Evolutionary conservation across 169 alveolate genomes (phyloP), one percentile per base, ranked within the genome.

Genomic region (Perkinsus olseni): DNA sequence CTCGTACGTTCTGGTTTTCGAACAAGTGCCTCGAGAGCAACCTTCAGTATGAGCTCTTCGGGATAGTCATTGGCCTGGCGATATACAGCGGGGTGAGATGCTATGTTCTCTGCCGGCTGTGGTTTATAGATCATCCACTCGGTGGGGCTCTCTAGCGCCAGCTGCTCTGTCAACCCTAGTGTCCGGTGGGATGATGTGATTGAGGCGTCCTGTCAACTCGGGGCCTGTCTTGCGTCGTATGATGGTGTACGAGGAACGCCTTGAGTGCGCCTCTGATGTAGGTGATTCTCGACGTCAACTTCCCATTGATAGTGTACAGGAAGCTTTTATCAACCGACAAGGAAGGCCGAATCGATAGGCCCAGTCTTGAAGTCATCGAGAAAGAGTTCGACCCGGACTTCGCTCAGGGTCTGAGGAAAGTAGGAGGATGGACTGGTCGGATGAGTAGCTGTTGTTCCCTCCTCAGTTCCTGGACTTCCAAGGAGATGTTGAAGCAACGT

Each of bases 21-120:
- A 94, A 94, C 31, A 94, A 96, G 93, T 95, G 98, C 36, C 94
- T 96, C 74, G 98, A 97, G 91, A 92, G 93, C 13, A 96, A 96
- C 28, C 94, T 97, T 17, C 96, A 97, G 91, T 98, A 96, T 93
- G 98, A 97, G 94, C 94, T 97, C 74, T 95, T 97, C 38, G 99
- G 99, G 39, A 93, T 94, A n/a, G 92, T 98, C 21, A 92, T 98
- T 92, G 99, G 98, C 38, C 93, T 98, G 34, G 98, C 98, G 0
- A 96, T 97, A 24, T 98, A 96, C 94, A 97, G 97, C 93, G 94
- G 95, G 39, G 94, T 97, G 17, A 62, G 82, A 13, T 6, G 28
- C 31, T 6, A 4, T 3, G 28, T 62, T 24, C 4, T 21, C 28
- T 28, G 82, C 82, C 13, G 17, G 82, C 37, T 13, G 17, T 6